Conservation (phyloP, 352 stramenopile genomes). For the Globisporangium lucens region DNA sequence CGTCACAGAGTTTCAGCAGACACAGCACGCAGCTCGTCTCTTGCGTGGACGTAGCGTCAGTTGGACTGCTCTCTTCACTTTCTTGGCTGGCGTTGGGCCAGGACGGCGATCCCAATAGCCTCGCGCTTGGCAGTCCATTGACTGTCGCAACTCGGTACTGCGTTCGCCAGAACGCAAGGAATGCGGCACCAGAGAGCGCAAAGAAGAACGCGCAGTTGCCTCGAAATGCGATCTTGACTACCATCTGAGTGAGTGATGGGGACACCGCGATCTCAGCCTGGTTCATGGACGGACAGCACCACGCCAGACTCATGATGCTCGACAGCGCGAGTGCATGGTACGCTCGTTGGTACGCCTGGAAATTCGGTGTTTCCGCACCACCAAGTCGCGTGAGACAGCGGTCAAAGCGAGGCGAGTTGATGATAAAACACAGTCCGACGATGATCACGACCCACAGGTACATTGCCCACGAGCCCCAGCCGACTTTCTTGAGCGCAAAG, state of each 20-base stretch:
- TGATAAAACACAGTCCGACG: constrained; percentile 42
- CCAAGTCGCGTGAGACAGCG: constrained; percentile 31
- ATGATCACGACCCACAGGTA: constrained; percentile 37
- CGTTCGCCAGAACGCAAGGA: constrained; percentile 42
- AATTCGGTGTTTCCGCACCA: constrained; percentile 25
- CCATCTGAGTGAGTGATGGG: constrained; percentile 6
- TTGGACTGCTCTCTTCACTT: background rate
- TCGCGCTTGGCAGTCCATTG: background rate
- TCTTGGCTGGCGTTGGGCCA: background rate
- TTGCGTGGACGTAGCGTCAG: background rate
- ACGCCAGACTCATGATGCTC: constrained; percentile 36
- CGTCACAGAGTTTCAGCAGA: constrained; percentile 29
- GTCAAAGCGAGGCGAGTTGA: constrained; percentile 41
- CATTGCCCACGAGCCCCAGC: constrained; percentile 29
- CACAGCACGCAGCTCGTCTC: constrained; percentile 25
- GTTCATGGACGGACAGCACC: constrained; percentile 28
- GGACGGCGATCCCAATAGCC: background rate
- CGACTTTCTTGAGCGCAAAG: constrained; percentile 27
- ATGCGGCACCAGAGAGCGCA: constrained; percentile 16
- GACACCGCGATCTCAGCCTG: background rate
- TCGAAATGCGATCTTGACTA: constrained; percentile 19
- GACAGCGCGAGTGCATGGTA: constrained; percentile 39
- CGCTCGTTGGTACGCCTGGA: constrained; percentile 40
- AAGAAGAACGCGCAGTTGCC: constrained; percentile 33
- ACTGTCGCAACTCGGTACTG: constrained; percentile 33